phyloP scores from a whole-genome alignment of 1,284 basidiomycete species.

The Sporisorium reilianum region DNA sequence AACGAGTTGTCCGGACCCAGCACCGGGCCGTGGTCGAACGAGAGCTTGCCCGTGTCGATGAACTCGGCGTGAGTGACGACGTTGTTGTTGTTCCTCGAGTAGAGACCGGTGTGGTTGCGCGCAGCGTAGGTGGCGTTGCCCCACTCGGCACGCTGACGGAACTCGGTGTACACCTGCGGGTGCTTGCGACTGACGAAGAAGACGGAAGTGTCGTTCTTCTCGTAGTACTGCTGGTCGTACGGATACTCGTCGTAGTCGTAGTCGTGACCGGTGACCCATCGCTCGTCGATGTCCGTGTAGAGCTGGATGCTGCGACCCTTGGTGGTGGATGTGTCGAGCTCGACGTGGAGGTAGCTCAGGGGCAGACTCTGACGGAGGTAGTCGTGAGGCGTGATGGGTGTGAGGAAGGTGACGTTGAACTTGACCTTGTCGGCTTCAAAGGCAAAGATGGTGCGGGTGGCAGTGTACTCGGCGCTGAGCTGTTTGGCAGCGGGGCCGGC shows the following conservation, averaged over 20 bases:
- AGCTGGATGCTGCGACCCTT: constrained; percentile 53
- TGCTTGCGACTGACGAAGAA: constrained; percentile 59
- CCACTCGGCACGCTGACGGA: constrained; percentile 68
- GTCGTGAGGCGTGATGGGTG: constrained; percentile 64
- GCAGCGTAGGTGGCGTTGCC: constrained; percentile 63
- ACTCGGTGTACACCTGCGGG: constrained; percentile 62
- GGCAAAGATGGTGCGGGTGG: constrained; percentile 63
- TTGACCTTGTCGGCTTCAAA: constrained; percentile 61
- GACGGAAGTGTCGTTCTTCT: constrained; percentile 49
- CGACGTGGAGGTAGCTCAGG: constrained; percentile 64
- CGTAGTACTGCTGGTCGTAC: constrained; percentile 49
- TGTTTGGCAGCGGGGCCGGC: constrained; percentile 59
- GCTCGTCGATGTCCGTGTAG: constrained; percentile 63
- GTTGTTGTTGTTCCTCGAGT: constrained; percentile 64
- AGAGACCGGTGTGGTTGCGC: constrained; percentile 53
- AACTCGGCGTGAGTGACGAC: constrained; percentile 62
- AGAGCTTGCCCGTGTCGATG: constrained; percentile 54
- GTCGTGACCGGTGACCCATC: constrained; percentile 66
- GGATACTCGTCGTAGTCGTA: constrained; percentile 61
- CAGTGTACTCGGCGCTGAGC: constrained; percentile 60
- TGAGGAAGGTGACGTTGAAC: constrained; percentile 67
- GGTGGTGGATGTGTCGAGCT: constrained; percentile 49
- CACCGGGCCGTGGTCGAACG: constrained; percentile 55
- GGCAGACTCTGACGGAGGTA: constrained; percentile 65
- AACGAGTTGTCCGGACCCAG: constrained; percentile 65